phyloP scores from a whole-genome alignment of 805 yeast species.

The Wickerhamiella bombiphila region DNA sequence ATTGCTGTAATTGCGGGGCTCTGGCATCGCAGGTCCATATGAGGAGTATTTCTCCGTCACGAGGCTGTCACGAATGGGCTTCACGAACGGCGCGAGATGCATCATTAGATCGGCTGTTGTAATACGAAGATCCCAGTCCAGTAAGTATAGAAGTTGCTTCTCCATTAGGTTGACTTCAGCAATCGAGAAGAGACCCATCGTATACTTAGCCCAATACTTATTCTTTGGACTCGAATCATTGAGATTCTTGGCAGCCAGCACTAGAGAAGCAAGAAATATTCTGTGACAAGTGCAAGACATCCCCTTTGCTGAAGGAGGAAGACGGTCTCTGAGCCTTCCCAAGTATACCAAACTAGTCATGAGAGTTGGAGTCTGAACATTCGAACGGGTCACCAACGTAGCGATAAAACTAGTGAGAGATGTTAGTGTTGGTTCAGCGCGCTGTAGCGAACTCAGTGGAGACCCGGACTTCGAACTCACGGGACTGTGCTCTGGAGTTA shows the following conservation, averaged over 20 bases:
- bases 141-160: slow-evolving; percentile 64
- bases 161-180: slow-evolving; percentile 84
- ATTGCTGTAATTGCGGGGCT: background rate
- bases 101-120: slow-evolving; percentile 52
- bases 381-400: slow-evolving; percentile 59
- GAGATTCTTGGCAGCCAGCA: slow-evolving; percentile 79
- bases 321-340: slow-evolving; percentile 54
- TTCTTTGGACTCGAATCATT: slow-evolving; percentile 92
- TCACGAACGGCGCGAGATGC: slow-evolving; percentile 60
- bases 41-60: slow-evolving; percentile 6
- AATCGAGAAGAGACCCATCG: slow-evolving; percentile 65
- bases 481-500: slow-evolving; percentile 12
- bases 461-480: background rate
- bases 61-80: slow-evolving; percentile 50
- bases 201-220: slow-evolving; percentile 91
- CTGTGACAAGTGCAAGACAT: slow-evolving; percentile 84
- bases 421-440: slow-evolving; percentile 20
- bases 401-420: slow-evolving; percentile 42
- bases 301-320: slow-evolving; percentile 82
- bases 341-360: slow-evolving; percentile 85
- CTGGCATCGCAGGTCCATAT: background rate
- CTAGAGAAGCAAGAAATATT: slow-evolving; percentile 75
- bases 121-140: slow-evolving; percentile 75
- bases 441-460: background rate
- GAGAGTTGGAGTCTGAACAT: slow-evolving; percentile 87